Percentiles rank a stretch among this genome's conserved stretches.
These are phyloP conservation scores for Cucurbita ficifolia DNA, from an alignment of 306 rosid genomes.

Conservation along the genomic window DNA sequence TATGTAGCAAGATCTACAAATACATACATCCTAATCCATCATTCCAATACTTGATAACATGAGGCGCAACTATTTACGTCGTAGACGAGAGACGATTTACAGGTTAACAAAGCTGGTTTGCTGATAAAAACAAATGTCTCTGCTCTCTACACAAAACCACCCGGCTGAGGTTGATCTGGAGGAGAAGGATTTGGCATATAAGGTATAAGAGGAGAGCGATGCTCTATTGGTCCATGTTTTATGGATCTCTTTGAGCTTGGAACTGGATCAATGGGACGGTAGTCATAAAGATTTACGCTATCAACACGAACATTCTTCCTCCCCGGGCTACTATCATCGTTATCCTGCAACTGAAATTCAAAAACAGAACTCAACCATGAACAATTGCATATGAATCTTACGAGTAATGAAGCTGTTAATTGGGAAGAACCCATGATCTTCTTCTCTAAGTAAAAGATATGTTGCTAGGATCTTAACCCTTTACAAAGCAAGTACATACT, in stretches of 20 bases:
- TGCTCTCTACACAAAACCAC: slow-evolving; percentile 9
- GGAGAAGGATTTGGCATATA: slow-evolving; percentile 51
- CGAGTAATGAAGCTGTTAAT: background rate
- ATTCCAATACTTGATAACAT: background rate
- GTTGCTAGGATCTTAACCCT: background rate
- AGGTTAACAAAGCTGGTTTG: background rate
- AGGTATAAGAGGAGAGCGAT: slow-evolving; percentile 53
- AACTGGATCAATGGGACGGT: slow-evolving; percentile 39
- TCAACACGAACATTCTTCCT: background rate
- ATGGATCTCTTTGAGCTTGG: slow-evolving; percentile 36
- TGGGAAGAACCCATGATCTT: background rate
- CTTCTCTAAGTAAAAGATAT: background rate
- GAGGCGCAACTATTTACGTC: background rate
- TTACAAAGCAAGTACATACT: slow-evolving; percentile 21
- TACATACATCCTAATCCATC: background rate
- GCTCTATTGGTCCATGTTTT: slow-evolving; percentile 60
- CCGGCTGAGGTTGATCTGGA: slow-evolving; percentile 21
- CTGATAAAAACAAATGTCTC: background rate
- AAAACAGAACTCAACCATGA: background rate
- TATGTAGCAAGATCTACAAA: background rate
- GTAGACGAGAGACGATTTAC: background rate
- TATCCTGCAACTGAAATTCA: slow-evolving; percentile 30
- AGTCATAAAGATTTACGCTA: slow-evolving; percentile 35
- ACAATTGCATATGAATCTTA: background rate
- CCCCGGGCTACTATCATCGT: background rate